phyloP scores from a whole-genome alignment of 176 grass and related monocot species.

The Canna indica region DNA sequence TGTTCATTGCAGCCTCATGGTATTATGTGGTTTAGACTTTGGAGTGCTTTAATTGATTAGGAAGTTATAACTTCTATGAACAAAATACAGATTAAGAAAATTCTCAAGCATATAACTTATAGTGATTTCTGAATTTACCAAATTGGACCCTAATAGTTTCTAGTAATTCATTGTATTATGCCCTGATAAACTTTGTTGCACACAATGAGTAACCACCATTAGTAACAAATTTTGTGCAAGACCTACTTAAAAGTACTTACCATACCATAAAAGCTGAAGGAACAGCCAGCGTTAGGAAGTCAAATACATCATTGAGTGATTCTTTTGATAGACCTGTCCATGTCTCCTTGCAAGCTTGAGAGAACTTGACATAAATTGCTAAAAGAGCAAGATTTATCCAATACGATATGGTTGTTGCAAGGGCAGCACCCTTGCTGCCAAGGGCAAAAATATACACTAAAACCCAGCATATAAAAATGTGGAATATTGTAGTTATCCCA shows the following conservation, averaged over 20 bases:
- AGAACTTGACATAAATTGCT: constrained; percentile 60
- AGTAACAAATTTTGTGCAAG: not conserved
- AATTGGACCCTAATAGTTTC: not conserved
- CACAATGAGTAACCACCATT: not conserved
- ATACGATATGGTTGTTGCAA: constrained; percentile 66
- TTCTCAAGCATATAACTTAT: not conserved
- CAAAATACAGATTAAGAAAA: too few relatives aligned
- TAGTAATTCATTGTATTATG: too few relatives aligned
- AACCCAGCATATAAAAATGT: constrained; percentile 57
- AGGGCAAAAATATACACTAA: constrained; percentile 39
- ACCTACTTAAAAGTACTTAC: constrained; percentile 25
- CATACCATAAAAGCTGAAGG: constrained; percentile 87
- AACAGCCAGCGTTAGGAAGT: constrained; percentile 70
- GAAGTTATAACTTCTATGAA: too few relatives aligned
- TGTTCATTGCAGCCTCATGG: not conserved
- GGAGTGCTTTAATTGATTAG: not conserved
- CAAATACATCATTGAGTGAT: constrained; percentile 42
- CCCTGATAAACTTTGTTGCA: not conserved
- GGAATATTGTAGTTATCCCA: constrained; percentile 47
- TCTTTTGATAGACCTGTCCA: constrained; percentile 49
- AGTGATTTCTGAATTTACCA: not conserved
- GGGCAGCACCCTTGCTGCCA: constrained; percentile 55
- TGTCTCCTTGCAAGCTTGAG: constrained; percentile 42
- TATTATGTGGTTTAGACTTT: not conserved
- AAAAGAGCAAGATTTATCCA: constrained; percentile 63